Evolutionary conservation across 768 basidiomycete species (phyloP), one percentile per base, ranked within the genome.

Genomic region (Piloderma croceum): DNA sequence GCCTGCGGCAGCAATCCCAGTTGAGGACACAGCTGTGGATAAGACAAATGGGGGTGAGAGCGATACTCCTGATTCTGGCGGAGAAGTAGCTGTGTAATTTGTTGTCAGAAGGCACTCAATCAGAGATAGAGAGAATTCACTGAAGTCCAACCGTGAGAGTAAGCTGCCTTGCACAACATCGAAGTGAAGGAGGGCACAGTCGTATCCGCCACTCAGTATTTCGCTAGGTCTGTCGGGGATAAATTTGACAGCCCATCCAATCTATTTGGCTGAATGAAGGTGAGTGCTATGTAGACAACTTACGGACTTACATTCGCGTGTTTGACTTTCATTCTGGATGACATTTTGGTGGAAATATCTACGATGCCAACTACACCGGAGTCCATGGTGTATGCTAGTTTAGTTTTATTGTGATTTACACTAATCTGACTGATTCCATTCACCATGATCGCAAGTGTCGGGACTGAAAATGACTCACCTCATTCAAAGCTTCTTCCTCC

Each of bases 121-220:
- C 18, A 12, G 25, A 13, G 4, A 29, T 22, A 23, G 19, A 36
- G 25, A 20, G n/a, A 19, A 48, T 70, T 19, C 38, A 85, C 86
- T 54, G 36, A 88, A 69, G 53, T 80, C 70, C 34, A 71, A 65
- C 24, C 70, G 69, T 4, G 85, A 84, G 31, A 86, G 60, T 6
- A 75, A 36, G 21, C 62, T 74, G 21, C 76, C 70, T 59, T 76
- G 76, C 11, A 51, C 49, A 42, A 73, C 73, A 50, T 89, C 83
- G 51, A 77, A 81, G 51, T 90, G 88, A 11, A 84, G 54, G 19
- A 90, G 49, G 3, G 68, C 61, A 29, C 69, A 74, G 49, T 91
- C 89, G 51, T 83, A 90, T 2, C 88, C 88, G 5, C 78, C 86
- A 44, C 82, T 87, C 18, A 91, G 69, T 10, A 88, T 52, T 56